A percentile compares a stretch with the other conserved stretches of the same genome.
Conservation (phyloP, 306 rosid species). For the Trifolium dubium region DNA sequence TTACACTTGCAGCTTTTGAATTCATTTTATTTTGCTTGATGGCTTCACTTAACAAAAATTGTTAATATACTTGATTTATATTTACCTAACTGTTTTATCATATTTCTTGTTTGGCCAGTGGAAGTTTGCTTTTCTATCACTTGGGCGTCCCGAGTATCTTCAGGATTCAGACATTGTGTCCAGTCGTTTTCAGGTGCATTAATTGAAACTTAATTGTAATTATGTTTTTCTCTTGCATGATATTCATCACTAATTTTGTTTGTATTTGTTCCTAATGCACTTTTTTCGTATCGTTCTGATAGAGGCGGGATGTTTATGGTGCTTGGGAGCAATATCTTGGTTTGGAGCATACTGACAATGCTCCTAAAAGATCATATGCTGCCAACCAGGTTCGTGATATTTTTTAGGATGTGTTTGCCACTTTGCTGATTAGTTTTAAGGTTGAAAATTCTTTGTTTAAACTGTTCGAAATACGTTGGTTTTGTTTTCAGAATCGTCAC, state of each 20-base stretch:
- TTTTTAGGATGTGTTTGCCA: constrained; percentile 18
- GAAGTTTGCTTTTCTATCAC: constrained; percentile 85
- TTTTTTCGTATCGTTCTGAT: constrained; percentile 23
- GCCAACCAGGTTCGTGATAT: constrained; percentile 64
- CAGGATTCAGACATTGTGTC: constrained; percentile 78
- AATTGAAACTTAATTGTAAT: constrained; percentile 20
- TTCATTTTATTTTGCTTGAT: constrained; percentile 36
- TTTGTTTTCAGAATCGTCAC: constrained; percentile 77
- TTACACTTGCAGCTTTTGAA: neutral
- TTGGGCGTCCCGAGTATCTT: constrained; percentile 88
- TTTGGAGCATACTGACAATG: constrained; percentile 80
- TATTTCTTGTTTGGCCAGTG: constrained; percentile 56
- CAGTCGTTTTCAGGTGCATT: constrained; percentile 75
- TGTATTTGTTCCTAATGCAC: neutral
- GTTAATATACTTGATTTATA: constrained; percentile 3
- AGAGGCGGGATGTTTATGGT: constrained; percentile 93
- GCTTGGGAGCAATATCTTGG: constrained; percentile 98
- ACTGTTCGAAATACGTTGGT: constrained; percentile 16
- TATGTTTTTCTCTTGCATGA: neutral
- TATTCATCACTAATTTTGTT: constrained; percentile 22
- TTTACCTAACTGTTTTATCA: constrained; percentile 12
- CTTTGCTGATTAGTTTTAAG: neutral
- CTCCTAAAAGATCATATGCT: constrained; percentile 78
- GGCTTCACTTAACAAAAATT: neutral
- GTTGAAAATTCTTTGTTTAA: constrained; percentile 21